Conservation (phyloP, 2,329 filamentous ascomycete species). For the Xylariaceae sp. region DNA sequence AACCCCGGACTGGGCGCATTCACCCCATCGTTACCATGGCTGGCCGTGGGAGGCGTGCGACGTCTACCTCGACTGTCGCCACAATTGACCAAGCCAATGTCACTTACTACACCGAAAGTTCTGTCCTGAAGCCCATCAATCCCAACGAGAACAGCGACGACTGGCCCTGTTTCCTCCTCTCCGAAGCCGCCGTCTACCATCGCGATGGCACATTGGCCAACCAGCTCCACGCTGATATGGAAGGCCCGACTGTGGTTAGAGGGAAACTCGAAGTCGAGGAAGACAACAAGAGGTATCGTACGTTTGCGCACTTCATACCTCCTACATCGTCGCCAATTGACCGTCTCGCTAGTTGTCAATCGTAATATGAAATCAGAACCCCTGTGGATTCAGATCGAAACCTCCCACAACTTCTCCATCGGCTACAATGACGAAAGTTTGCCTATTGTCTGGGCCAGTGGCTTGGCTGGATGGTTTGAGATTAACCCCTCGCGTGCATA, state of each 20-base stretch:
- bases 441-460: constrained; percentile 62
- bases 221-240: constrained; percentile 55
- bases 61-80: constrained; percentile 44
- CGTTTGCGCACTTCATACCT: constrained; percentile 18
- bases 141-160: constrained; percentile 40
- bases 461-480: constrained; percentile 64
- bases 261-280: constrained; percentile 53
- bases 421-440: constrained; percentile 46
- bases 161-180: constrained; percentile 61
- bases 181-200: constrained; percentile 56
- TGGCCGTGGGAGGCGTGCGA: constrained; percentile 36
- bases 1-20: background rate
- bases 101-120: constrained; percentile 32
- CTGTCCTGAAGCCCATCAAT: constrained; percentile 34
- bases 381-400: constrained; percentile 52
- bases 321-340: constrained; percentile 1
- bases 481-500: constrained; percentile 59
- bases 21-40: constrained; percentile 31
- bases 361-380: constrained; percentile 26
- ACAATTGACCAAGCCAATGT: constrained; percentile 36
- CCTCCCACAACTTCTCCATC: constrained; percentile 49
- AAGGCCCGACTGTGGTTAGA: constrained; percentile 58
- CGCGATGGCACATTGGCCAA: constrained; percentile 55
- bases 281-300: constrained; percentile 38
- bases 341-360: constrained; percentile 30